Evolutionary conservation across 352 stramenopile species (phyloP), one percentile per base, ranked within the genome.

Genomic region (Peronosclerospora sorghi): DNA sequence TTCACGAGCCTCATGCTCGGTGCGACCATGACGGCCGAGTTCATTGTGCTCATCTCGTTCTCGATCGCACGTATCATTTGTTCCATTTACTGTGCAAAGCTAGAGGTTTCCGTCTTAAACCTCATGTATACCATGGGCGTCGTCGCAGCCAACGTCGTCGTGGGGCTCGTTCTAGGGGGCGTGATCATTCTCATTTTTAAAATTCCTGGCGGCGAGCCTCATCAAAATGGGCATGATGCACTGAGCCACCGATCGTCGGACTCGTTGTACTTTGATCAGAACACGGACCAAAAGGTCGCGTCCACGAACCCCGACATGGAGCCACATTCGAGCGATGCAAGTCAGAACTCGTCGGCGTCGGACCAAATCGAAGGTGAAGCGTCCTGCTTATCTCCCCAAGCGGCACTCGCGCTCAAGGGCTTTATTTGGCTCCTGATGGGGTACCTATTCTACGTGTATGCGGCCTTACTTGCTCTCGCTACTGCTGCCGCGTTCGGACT

Each of bases 1-100:
- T 85, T 85, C 44, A 85, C 73, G 5, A 83, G 69, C 39, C 56
- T 85, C n/a, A 85, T 85, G 73, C 65, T 85, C 0, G 73, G 73
- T 5, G 58, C 70, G 10, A 83, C 70, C 8, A 85, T 85, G 73
- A 73, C 54, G 5, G 67, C 73, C 26, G 73, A 85, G 57, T 85
- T 85, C 21, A 51, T 85, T 10, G 73, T 85, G 44, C 58, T 85
- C 30, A 41, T 85, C 1, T 79, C 67, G 3, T 85, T 85, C 49
- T 85, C 73, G 0, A 40, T 83, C 24, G 58, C 73, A 24, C 69
- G 73, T 29, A 78, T 85, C 34, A 51, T 83, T 20, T 75, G 62
- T 14, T 76, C 73, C 4, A 64, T 80, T 21, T 69, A 81, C 57
- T 85, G 73, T 35, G 65, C 68, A 7, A 62, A 83, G 36, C 42